Evolutionary conservation across 73 alveolate species (phyloP).

Genomic region (Blepharisma japonicum): DNA sequence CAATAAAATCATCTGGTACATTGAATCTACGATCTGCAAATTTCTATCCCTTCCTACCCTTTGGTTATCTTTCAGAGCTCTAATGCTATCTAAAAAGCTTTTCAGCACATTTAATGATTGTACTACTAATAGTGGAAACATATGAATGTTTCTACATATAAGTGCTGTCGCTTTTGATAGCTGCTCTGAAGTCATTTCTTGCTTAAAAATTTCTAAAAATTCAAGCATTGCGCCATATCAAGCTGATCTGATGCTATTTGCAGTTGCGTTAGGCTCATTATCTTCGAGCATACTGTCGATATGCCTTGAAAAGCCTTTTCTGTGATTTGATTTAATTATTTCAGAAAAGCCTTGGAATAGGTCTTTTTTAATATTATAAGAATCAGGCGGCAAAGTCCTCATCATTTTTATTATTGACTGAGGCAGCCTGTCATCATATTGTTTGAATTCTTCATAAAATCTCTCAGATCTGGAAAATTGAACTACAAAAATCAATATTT

Average conservation of each 20-base stretch:
- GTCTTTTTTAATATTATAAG: constrained; percentile 19
- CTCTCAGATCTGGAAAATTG: constrained; percentile 12
- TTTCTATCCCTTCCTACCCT: background rate
- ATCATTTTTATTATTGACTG: background rate
- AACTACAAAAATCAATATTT: constrained; percentile 7
- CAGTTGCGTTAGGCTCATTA: background rate
- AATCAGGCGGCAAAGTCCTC: constrained; percentile 1
- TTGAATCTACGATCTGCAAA: background rate
- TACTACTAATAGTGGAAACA: background rate
- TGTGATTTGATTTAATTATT: constrained; percentile 24
- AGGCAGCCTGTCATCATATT: constrained; percentile 12
- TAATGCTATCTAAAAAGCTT: background rate
- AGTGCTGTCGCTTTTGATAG: constrained; percentile 4
- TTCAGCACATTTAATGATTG: constrained; percentile 9
- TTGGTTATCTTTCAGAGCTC: background rate
- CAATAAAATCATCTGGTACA: background rate
- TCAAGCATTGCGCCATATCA: constrained; percentile 3
- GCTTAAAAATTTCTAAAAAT: background rate
- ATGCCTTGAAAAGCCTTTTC: constrained; percentile 3
- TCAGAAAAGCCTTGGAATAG: constrained; percentile 6
- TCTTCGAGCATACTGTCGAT: constrained; percentile 26
- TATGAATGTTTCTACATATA: constrained; percentile 12
- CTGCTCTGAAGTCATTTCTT: constrained; percentile 24
- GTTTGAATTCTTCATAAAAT: background rate
- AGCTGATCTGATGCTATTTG: constrained; percentile 23